phyloP scores from a whole-genome alignment of 2,329 filamentous ascomycete species.

The Fusarium falciforme region DNA sequence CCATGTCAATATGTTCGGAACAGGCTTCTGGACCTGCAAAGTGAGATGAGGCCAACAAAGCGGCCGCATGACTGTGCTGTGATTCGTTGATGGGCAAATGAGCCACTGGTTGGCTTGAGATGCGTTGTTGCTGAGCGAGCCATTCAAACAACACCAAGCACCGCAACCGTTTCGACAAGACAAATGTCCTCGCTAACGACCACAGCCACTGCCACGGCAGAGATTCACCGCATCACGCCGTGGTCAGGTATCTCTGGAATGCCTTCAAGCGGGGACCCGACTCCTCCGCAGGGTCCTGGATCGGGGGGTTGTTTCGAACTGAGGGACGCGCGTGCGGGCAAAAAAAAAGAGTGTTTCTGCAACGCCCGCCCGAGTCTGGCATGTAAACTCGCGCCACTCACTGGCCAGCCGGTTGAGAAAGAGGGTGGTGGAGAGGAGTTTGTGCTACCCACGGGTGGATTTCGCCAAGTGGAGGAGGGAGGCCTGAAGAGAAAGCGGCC shows the following conservation, averaged over 20 bases:
- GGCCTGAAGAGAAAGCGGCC: constrained; percentile 5
- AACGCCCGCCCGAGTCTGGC: constrained; percentile 32
- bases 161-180: not conserved
- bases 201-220: constrained; percentile 1
- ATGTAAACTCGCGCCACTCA: constrained; percentile 39
- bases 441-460: constrained; percentile 4
- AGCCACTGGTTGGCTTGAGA: not conserved
- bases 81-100: constrained; percentile 33
- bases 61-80: not conserved
- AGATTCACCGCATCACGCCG: constrained; percentile 8
- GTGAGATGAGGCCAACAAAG: constrained; percentile 2
- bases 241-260: not conserved
- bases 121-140: constrained; percentile 11
- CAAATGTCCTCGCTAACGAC: not conserved
- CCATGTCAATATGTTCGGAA: not conserved
- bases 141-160: constrained; percentile 10
- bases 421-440: constrained; percentile 12
- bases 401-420: constrained; percentile 3
- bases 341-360: constrained; percentile 20
- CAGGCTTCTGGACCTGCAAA: not conserved
- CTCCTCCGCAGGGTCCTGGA: constrained; percentile 6
- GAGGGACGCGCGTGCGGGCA: constrained; percentile 32
- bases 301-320: constrained; percentile 34
- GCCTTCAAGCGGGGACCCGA: constrained; percentile 17
- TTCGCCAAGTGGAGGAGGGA: constrained; percentile 9